Base-by-base conservation (phyloP, 2,329 filamentous ascomycete species). In the Calonectria fujianensis region DNA sequence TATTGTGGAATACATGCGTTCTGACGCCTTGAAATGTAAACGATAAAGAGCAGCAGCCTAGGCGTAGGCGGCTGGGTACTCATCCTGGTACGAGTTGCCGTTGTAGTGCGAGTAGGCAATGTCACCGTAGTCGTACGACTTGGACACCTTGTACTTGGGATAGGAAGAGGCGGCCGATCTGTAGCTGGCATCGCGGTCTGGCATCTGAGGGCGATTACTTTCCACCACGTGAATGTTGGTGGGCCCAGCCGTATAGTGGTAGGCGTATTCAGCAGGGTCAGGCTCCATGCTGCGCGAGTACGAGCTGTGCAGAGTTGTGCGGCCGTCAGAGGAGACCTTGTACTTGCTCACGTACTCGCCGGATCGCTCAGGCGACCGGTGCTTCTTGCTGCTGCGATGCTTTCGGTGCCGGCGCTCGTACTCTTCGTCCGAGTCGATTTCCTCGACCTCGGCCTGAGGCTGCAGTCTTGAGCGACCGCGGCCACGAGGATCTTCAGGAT, bases 401-500 rank as follows among this genome's bases (percentile, higher is more conserved):
- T 85, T 85, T 70, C 82, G 79, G 10, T 82, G 79, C 9, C 76
- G 77, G 24, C 80, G 80, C 13, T 83, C 82, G 27, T 84, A 82
- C 1, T 82, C 81, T 1, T 85, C 85, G 16, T 86, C 84, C 0
- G 81, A 82, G 7, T 86, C 85, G 4, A 75, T 81, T 5, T 85
- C 82, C 4, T 83, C 83, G 13, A 82, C 79, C 4, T 83, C 83
- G 13, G 82, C 79, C 73, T 87, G 86, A 8, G 85, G 37, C 10
- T 86, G 83, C 77, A 83, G 77, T 57, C 83, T 83, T 14, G 84
- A 85, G 20, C 86, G 85, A 37, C 80, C 80, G 32, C 86, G 86
- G 10, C 86, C 86, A 7, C 85, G 85, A 8, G 80, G 75, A 13
- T 83, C 81, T 2, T 83, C 82, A 7, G 77, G 74, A 57, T 82